phyloP scores from a whole-genome alignment of 345 rosid genomes.

The Sonneratia caseolaris region DNA sequence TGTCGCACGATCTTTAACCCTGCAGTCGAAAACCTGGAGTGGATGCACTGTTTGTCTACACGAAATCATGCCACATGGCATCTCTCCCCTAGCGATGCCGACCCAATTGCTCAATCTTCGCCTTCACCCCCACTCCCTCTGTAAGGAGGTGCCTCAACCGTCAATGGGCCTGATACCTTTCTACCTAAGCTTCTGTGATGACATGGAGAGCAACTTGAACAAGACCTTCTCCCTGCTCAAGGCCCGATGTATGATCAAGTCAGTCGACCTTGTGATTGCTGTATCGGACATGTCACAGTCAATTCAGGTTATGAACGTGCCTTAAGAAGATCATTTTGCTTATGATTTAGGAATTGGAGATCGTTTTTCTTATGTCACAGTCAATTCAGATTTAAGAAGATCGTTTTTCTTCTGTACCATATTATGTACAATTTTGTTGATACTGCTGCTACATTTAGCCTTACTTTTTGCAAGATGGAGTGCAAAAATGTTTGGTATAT shows the following conservation, averaged over 20 bases:
- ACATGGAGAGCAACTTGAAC: slow-evolving; percentile 89
- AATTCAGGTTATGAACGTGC: slow-evolving; percentile 91
- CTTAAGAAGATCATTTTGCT: slow-evolving; percentile 19
- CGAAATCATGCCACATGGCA: slow-evolving; percentile 91
- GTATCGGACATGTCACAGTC: slow-evolving; percentile 95
- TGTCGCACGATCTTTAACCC: not conserved
- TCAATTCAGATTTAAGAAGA: no score
- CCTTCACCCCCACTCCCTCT: slow-evolving; percentile 70
- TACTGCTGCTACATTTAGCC: no score
- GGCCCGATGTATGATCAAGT: slow-evolving; percentile 93
- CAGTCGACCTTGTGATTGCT: slow-evolving; percentile 92
- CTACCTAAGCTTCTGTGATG: slow-evolving; percentile 82
- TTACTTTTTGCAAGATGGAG: no score
- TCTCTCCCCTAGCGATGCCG: slow-evolving; percentile 83
- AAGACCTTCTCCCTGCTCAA: slow-evolving; percentile 87
- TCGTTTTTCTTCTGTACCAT: not conserved
- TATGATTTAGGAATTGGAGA: not conserved
- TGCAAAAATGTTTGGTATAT: no score
- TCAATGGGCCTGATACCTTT: slow-evolving; percentile 96
- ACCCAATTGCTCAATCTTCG: slow-evolving; percentile 97
- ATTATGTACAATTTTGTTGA: no score
- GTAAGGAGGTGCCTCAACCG: slow-evolving; percentile 82
- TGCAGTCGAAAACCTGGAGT: slow-evolving; percentile 87
- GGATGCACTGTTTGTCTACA: slow-evolving; percentile 92
- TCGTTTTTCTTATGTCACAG: no score